A percentile compares a stretch with the other conserved stretches of the same genome.
phyloP scores from a whole-genome alignment of 352 stramenopile species.

The Plasmopara muralis region DNA sequence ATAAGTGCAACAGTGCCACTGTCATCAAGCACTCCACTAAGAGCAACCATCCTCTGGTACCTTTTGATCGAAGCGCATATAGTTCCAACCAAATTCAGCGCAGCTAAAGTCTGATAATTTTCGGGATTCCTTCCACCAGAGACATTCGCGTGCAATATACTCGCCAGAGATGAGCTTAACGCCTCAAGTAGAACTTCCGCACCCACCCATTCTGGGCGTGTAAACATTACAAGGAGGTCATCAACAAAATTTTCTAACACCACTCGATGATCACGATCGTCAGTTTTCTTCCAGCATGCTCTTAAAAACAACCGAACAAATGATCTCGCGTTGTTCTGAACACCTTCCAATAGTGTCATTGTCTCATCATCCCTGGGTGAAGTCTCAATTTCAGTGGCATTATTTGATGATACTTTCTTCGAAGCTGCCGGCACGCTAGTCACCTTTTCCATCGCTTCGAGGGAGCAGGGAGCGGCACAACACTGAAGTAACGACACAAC shows the following conservation, averaged over 20 bases:
- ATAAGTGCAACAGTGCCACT: slow-evolving; percentile 30
- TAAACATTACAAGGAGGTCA: slow-evolving; percentile 76
- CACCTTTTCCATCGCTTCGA: slow-evolving; percentile 5
- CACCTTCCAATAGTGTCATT: slow-evolving; percentile 23
- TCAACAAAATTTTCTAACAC: slow-evolving; percentile 80
- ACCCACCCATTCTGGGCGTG: slow-evolving; percentile 67
- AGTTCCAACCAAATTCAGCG: slow-evolving; percentile 65
- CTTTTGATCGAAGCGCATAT: slow-evolving; percentile 72
- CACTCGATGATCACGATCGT: slow-evolving; percentile 68
- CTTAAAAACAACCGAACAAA: slow-evolving; percentile 55
- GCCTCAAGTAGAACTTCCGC: slow-evolving; percentile 71
- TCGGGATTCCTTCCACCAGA: slow-evolving; percentile 57
- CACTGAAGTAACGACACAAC: slow-evolving; percentile 58
- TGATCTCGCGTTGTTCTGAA: slow-evolving; percentile 26
- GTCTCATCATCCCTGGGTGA: slow-evolving; percentile 9
- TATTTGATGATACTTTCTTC: slow-evolving; percentile 17
- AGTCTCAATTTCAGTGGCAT: slow-evolving; percentile 11
- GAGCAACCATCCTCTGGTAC: slow-evolving; percentile 33
- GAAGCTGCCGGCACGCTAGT: slow-evolving; percentile 2
- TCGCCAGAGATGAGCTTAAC: slow-evolving; percentile 56
- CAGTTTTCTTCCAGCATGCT: slow-evolving; percentile 77
- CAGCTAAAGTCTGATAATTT: slow-evolving; percentile 53
- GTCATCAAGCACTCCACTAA: slow-evolving; percentile 40
- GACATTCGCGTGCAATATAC: slow-evolving; percentile 51
- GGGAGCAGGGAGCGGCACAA: slow-evolving; percentile 17